Conservation (phyloP, 352 stramenopile species). For the Paralagenidium karlingii region DNA sequence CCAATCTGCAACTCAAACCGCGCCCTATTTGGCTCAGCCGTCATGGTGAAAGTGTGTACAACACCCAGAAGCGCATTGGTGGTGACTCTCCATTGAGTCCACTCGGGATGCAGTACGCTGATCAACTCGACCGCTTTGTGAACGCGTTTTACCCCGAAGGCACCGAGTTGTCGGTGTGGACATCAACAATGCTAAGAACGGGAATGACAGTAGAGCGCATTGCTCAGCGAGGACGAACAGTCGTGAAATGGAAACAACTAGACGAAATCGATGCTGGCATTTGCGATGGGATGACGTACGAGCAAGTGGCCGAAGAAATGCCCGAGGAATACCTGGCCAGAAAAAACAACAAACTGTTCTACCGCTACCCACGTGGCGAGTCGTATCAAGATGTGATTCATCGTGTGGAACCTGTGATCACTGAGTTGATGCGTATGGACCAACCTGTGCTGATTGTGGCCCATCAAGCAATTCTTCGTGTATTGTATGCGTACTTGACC, state of each 20-base stretch:
- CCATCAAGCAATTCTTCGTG: slow-evolving; percentile 92
- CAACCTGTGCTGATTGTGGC: slow-evolving; percentile 89
- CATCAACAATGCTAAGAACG: slow-evolving; percentile 91
- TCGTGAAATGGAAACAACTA: slow-evolving; percentile 86
- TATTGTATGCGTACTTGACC: slow-evolving; percentile 95
- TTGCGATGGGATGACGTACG: slow-evolving; percentile 96
- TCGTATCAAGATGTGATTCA: slow-evolving; percentile 97
- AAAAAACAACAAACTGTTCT: slow-evolving; percentile 85
- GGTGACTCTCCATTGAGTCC: slow-evolving; percentile 90
- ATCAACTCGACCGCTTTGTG: slow-evolving; percentile 88
- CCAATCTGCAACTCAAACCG: slow-evolving; percentile 90
- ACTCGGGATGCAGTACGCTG: slow-evolving; percentile 88
- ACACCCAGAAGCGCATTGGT: slow-evolving; percentile 94
- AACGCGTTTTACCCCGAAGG: slow-evolving; percentile 79
- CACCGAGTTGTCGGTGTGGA: slow-evolving; percentile 90
- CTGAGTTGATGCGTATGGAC: slow-evolving; percentile 93
- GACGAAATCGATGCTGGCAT: slow-evolving; percentile 96
- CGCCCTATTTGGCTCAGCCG: slow-evolving; percentile 94
- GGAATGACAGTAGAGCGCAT: slow-evolving; percentile 92
- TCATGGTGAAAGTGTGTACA: slow-evolving; percentile 97
- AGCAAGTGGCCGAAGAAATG: slow-evolving; percentile 92
- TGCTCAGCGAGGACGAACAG: slow-evolving; percentile 25
- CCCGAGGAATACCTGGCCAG: slow-evolving; percentile 90
- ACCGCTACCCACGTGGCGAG: slow-evolving; percentile 87
- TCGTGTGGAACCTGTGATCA: slow-evolving; percentile 93